These are phyloP conservation scores for Pisolithus tinctorius DNA, from an alignment of 768 basidiomycete genomes.

Conservation along the genomic window DNA sequence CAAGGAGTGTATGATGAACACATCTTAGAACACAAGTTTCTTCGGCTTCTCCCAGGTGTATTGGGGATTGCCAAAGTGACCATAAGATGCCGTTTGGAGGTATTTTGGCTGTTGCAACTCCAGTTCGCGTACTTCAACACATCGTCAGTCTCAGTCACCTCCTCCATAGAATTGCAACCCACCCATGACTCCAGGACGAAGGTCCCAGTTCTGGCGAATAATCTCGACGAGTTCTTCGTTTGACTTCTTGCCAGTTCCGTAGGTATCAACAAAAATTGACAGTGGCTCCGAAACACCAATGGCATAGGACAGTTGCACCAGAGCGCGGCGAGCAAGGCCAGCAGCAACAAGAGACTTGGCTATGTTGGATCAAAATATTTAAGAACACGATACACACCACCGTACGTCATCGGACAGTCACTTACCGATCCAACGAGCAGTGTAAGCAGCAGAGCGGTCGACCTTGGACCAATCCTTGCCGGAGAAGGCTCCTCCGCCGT, in stretches of 20 bases:
- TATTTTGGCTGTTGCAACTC: constrained; percentile 92
- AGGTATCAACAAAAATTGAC: constrained; percentile 96
- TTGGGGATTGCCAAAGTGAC: constrained; percentile 91
- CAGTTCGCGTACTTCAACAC: constrained; percentile 63
- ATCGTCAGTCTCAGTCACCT: constrained; percentile 13
- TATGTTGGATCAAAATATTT: constrained; percentile 21
- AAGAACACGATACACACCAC: too few relatives aligned
- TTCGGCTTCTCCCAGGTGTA: constrained; percentile 98
- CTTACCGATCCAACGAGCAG: constrained; percentile 92
- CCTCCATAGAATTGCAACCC: constrained; percentile 9
- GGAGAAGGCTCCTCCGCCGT: constrained; percentile 99
- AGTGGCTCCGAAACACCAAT: constrained; percentile 98
- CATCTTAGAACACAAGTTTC: constrained; percentile 68
- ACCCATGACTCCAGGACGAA: constrained; percentile 92
- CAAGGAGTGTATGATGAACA: constrained; percentile 1
- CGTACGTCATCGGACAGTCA: background rate
- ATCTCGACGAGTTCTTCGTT: constrained; percentile 88
- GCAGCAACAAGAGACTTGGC: constrained; percentile 93
- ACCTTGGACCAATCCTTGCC: constrained; percentile 99
- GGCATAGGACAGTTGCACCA: constrained; percentile 97
- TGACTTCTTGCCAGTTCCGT: constrained; percentile 89
- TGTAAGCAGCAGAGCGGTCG: constrained; percentile 97
- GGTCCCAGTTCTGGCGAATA: constrained; percentile 92
- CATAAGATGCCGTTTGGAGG: constrained; percentile 92
- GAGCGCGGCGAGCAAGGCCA: constrained; percentile 85